Conservation (phyloP, 75 land plant species). For the Cupressus sempervirens region DNA sequence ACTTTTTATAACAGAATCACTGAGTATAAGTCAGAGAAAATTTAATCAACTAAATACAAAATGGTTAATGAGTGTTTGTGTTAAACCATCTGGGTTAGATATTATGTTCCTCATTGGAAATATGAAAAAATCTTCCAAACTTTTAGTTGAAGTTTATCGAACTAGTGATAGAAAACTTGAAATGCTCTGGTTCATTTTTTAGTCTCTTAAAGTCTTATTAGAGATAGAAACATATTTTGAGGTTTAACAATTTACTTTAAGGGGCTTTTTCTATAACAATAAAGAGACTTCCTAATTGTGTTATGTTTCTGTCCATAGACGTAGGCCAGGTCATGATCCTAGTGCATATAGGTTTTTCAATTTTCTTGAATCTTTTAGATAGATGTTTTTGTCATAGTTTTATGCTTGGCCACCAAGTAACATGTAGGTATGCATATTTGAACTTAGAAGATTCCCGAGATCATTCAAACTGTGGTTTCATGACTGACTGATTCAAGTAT, state of each 20-base stretch:
- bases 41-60: neutral
- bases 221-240: neutral
- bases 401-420: neutral
- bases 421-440: neutral
- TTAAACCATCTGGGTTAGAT: neutral
- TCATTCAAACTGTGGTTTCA: neutral
- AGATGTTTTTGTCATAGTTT: neutral
- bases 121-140: neutral
- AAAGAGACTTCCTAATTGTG: too few species aligned
- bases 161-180: neutral
- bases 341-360: too few species aligned
- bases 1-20: neutral
- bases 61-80: neutral
- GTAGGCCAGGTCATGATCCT: too few species aligned
- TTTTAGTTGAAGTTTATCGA: neutral
- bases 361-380: too few species aligned
- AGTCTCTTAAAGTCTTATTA: too few species aligned
- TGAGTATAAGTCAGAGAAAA: neutral
- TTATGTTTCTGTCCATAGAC: too few species aligned
- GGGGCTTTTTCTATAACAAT: neutral
- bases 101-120: too few species aligned
- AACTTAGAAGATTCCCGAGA: neutral
- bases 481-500: neutral
- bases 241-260: neutral
- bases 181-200: neutral